Conservation (phyloP, 2,329 filamentous ascomycete genomes). For the Dryadomyces sulphureus region DNA sequence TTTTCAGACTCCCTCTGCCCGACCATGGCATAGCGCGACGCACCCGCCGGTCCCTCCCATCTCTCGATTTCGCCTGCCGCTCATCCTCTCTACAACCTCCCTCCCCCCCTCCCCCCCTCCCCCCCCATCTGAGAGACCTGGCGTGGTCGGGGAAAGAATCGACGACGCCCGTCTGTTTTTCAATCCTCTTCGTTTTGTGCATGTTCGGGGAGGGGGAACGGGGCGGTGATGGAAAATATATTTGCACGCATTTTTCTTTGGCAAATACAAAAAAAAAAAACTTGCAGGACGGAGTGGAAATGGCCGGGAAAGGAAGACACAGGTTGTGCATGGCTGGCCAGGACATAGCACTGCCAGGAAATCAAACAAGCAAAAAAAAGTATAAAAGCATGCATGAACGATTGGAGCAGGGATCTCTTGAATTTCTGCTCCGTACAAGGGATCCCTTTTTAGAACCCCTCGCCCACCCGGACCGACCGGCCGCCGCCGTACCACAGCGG, state of each 20-base stretch:
- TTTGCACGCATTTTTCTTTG: neutral
- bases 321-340: neutral
- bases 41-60: neutral
- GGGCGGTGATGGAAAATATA: neutral
- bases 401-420: too few species aligned
- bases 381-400: neutral
- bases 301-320: neutral
- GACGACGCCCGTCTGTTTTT: neutral
- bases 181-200: neutral
- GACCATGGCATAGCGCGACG: conserved; percentile 1
- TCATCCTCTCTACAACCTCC: neutral
- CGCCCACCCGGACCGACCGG: conserved; percentile 47
- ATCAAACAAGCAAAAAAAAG: conserved; percentile 6
- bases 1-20: neutral
- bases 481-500: conserved; percentile 80
- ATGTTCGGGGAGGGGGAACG: neutral
- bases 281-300: neutral
- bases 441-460: conserved; percentile 34
- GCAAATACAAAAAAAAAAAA: conserved; percentile 1
- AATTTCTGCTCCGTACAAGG: neutral
- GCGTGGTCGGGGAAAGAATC: neutral
- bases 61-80: neutral
- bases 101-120: neutral
- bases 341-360: conserved; percentile 1
- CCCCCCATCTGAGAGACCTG: neutral